Evolutionary conservation across 768 basidiomycete species (phyloP).

Genomic region (Leccinum incarnatum): DNA sequence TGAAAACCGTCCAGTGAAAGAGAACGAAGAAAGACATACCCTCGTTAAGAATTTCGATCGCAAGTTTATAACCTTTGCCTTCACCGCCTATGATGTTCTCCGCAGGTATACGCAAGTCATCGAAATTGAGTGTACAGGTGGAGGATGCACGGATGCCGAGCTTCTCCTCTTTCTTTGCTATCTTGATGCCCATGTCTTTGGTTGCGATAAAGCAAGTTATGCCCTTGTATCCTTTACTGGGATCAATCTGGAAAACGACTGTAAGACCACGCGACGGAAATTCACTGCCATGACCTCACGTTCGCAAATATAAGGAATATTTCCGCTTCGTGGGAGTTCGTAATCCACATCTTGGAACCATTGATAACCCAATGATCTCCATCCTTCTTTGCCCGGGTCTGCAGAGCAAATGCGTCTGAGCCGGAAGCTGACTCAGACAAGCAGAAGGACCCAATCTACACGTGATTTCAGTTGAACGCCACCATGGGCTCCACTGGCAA

Average conservation of each 20-base stretch:
- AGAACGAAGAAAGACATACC: slow-evolving; percentile 37
- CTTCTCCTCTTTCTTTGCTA: slow-evolving; percentile 99
- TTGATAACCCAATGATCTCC: slow-evolving; percentile 85
- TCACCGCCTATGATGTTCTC: slow-evolving; percentile 92
- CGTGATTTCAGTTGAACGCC: not conserved
- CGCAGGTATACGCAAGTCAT: slow-evolving; percentile 80
- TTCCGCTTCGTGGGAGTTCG: slow-evolving; percentile 90
- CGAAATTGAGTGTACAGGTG: slow-evolving; percentile 92
- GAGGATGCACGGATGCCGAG: slow-evolving; percentile 95
- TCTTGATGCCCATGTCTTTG: slow-evolving; percentile 94
- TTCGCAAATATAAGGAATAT: slow-evolving; percentile 95
- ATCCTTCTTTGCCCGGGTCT: slow-evolving; percentile 87
- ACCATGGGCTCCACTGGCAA: not conserved
- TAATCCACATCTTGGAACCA: slow-evolving; percentile 99
- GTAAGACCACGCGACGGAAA: not conserved
- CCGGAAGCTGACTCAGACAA: slow-evolving; percentile 91
- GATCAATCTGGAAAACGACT: slow-evolving; percentile 56
- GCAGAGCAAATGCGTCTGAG: slow-evolving; percentile 95
- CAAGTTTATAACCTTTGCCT: slow-evolving; percentile 94
- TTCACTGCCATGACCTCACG: slow-evolving; percentile 41
- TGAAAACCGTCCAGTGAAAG: not conserved
- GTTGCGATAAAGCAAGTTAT: slow-evolving; percentile 97
- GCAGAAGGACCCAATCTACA: slow-evolving; percentile 92
- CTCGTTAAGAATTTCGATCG: slow-evolving; percentile 96
- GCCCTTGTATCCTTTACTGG: slow-evolving; percentile 95